Evolutionary conservation across 208 protist species (phyloP).

Genomic region (Porcisia deanei): DNA sequence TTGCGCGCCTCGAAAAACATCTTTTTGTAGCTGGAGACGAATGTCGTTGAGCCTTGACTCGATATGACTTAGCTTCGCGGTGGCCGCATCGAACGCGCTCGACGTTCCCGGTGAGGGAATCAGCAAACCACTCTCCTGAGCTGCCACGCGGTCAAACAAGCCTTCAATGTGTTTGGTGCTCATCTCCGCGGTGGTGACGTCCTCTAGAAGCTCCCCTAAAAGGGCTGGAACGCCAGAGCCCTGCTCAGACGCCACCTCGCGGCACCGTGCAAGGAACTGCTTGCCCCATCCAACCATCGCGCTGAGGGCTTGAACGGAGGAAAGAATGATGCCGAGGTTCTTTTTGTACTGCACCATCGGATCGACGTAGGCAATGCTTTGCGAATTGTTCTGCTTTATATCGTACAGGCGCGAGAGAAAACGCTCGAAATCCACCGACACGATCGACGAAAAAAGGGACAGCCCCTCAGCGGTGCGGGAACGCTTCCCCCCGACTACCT

Average conservation of each 20-base stretch:
- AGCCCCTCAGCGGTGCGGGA: conserved; percentile 21
- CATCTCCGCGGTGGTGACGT: conserved; percentile 34
- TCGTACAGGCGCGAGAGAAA: conserved; percentile 77
- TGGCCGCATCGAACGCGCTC: conserved; percentile 59
- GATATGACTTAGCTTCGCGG: conserved; percentile 34
- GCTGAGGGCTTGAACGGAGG: conserved; percentile 58
- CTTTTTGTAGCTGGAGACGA: conserved; percentile 33
- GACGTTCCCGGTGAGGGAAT: conserved; percentile 67
- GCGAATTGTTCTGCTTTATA: conserved; percentile 47
- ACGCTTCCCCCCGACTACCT: conserved; percentile 30
- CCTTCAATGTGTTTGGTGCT: conserved; percentile 53
- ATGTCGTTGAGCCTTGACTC: conserved; percentile 62
- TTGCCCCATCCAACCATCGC: conserved; percentile 66
- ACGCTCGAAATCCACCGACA: conserved; percentile 80
- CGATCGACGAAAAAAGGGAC: conserved; percentile 17
- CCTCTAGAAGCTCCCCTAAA: conserved; percentile 55
- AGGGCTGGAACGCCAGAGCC: conserved; percentile 38
- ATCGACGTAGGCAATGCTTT: conserved; percentile 83
- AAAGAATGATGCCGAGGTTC: conserved; percentile 73
- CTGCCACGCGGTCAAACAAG: conserved; percentile 67
- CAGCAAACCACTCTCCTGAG: conserved; percentile 51
- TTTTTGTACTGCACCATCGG: conserved; percentile 85
- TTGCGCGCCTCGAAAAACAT: conserved; percentile 56
- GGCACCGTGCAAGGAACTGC: conserved; percentile 33
- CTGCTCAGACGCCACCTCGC: conserved; percentile 11